Conservation (phyloP, 352 stramenopile species). For the Pythium diclinum region DNA sequence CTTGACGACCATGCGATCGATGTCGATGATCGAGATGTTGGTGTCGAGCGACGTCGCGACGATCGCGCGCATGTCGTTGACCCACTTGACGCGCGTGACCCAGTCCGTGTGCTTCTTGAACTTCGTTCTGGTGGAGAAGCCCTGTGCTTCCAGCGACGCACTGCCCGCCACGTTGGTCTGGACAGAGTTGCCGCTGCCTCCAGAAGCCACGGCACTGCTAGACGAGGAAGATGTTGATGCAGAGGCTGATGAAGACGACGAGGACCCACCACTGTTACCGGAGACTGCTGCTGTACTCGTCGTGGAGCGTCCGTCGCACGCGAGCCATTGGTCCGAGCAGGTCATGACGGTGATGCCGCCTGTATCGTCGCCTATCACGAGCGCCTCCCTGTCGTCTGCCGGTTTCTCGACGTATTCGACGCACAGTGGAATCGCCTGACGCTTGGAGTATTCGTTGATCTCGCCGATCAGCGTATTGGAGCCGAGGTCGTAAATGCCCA, state of each 20-base stretch:
- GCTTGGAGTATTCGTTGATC: slow-evolving; percentile 72
- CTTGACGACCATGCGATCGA: slow-evolving; percentile 76
- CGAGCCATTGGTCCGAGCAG: slow-evolving; percentile 65
- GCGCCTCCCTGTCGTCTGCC: slow-evolving; percentile 61
- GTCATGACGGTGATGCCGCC: slow-evolving; percentile 71
- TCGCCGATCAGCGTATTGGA: slow-evolving; percentile 66
- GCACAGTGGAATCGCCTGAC: slow-evolving; percentile 77
- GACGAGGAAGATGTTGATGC: slow-evolving; percentile 6
- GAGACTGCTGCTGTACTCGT: slow-evolving; percentile 21
- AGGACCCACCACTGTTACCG: slow-evolving; percentile 7
- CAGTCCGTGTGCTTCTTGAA: slow-evolving; percentile 84
- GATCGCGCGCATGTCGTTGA: slow-evolving; percentile 75
- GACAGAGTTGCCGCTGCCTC: slow-evolving; percentile 7
- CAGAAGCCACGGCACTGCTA: background rate
- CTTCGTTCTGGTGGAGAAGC: slow-evolving; percentile 63
- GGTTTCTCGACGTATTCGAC: slow-evolving; percentile 80
- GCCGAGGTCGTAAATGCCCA: slow-evolving; percentile 75
- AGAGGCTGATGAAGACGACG: background rate
- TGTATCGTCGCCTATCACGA: slow-evolving; percentile 76
- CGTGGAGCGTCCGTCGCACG: slow-evolving; percentile 59
- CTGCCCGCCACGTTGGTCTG: slow-evolving; percentile 42
- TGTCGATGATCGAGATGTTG: slow-evolving; percentile 79
- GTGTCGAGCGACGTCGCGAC: slow-evolving; percentile 78
- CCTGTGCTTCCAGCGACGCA: slow-evolving; percentile 53
- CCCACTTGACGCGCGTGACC: slow-evolving; percentile 82